phyloP scores from a whole-genome alignment of 1,284 basidiomycete species.

The Tetrapyrgos nigripes region DNA sequence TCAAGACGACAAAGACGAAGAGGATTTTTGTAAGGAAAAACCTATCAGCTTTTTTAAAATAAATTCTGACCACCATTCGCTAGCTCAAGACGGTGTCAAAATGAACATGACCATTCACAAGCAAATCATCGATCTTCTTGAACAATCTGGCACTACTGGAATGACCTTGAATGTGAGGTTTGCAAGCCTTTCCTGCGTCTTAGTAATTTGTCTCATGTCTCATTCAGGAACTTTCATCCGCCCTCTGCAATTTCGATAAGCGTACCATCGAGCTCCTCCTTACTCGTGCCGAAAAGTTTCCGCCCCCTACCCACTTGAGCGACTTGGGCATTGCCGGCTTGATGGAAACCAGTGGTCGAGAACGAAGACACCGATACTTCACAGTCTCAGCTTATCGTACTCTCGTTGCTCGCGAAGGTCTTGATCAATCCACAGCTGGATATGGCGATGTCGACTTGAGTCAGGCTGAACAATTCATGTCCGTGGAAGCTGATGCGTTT shows the following conservation, averaged over 20 bases:
- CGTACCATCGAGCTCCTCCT: constrained; percentile 83
- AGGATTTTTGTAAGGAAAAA: constrained; percentile 32
- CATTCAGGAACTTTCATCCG: constrained; percentile 66
- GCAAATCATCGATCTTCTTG: constrained; percentile 75
- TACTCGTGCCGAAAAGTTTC: constrained; percentile 64
- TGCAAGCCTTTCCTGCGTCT: background rate
- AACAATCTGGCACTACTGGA: constrained; percentile 67
- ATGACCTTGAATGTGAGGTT: constrained; percentile 70
- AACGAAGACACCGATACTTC: constrained; percentile 82
- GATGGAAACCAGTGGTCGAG: constrained; percentile 79
- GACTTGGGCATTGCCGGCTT: constrained; percentile 73
- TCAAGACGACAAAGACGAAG: constrained; percentile 49
- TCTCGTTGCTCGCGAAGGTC: constrained; percentile 61
- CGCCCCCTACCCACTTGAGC: constrained; percentile 70
- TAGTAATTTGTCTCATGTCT: background rate
- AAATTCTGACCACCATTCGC: background rate
- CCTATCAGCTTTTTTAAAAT: constrained; percentile 14
- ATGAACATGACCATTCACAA: constrained; percentile 72
- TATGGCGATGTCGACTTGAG: constrained; percentile 54
- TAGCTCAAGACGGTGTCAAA: constrained; percentile 51
- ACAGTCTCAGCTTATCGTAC: constrained; percentile 65
- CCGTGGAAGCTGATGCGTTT: constrained; percentile 51
- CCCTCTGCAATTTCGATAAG: constrained; percentile 74
- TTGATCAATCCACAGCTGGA: constrained; percentile 53
- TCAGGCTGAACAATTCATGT: constrained; percentile 59